These are phyloP conservation scores for Aquilaria sinensis DNA, from an alignment of 345 rosid genomes.

Conservation along the genomic window DNA sequence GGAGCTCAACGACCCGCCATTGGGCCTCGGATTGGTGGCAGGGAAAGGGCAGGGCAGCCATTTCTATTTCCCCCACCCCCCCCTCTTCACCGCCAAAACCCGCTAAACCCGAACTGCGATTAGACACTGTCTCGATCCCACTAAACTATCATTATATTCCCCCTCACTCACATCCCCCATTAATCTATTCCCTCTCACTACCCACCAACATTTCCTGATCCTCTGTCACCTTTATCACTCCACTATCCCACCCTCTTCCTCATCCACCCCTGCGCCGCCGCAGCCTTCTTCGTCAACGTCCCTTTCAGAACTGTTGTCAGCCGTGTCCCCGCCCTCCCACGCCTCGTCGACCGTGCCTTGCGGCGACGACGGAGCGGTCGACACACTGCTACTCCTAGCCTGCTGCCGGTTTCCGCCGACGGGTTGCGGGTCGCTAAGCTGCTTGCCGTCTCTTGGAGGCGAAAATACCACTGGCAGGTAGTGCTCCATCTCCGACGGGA, in stretches of 20 bases:
- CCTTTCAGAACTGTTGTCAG: no score
- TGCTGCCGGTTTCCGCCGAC: slow-evolving; percentile 26
- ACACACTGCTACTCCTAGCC: not conserved
- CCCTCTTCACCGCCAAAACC: not conserved
- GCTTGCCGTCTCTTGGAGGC: slow-evolving; percentile 79
- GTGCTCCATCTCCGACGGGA: slow-evolving; percentile 59
- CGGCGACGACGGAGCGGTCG: not conserved
- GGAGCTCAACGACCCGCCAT: slow-evolving; percentile 27
- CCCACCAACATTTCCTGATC: not conserved
- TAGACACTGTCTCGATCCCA: slow-evolving; percentile 10
- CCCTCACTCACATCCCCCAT: not conserved
- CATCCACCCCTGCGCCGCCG: not conserved
- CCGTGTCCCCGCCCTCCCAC: no score
- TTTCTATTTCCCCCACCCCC: no score
- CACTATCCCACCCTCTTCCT: not conserved
- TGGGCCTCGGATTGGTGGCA: slow-evolving; percentile 15
- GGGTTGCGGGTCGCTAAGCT: slow-evolving; percentile 43
- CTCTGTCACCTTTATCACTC: not conserved
- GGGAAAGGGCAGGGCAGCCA: no score
- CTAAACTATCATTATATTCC: slow-evolving; percentile 3
- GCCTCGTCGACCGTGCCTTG: no score
- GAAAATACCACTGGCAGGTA: slow-evolving; percentile 77
- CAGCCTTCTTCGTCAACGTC: slow-evolving; percentile 3
- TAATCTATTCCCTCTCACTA: not conserved
- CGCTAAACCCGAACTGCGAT: not conserved